A percentile compares a stretch with the other conserved stretches of the same genome.
Conservation (phyloP, 305 asterid species). For the Fraxinus paxiana region DNA sequence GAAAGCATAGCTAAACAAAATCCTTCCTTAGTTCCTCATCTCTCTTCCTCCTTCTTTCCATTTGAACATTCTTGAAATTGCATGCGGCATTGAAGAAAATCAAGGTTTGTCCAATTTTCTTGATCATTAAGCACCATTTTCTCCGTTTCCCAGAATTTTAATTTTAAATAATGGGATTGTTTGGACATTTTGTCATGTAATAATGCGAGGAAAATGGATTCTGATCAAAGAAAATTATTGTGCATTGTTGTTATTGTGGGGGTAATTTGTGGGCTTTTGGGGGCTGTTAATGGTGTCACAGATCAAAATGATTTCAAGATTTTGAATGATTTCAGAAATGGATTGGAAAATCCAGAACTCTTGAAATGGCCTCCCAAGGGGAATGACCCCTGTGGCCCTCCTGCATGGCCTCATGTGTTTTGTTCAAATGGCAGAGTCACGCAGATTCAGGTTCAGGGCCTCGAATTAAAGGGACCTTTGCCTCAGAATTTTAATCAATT, state of each 20-base stretch:
- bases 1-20: not conserved
- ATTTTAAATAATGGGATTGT: conserved; percentile 22
- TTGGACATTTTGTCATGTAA: conserved; percentile 22
- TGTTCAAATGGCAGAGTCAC: conserved; percentile 69
- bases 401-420: conserved; percentile 70
- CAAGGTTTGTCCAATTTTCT: conserved; percentile 29
- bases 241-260: conserved; percentile 25
- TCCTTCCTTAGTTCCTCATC: conserved; percentile 5
- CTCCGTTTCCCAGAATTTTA: not conserved
- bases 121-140: conserved; percentile 17
- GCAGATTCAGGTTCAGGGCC: conserved; percentile 71
- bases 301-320: conserved; percentile 61
- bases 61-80: conserved; percentile 18
- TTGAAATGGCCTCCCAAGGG: conserved; percentile 66
- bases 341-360: conserved; percentile 59
- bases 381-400: conserved; percentile 79
- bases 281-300: conserved; percentile 41
- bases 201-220: conserved; percentile 33
- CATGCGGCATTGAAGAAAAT: conserved; percentile 22
- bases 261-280: conserved; percentile 25
- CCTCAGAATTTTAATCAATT: too few relatives aligned
- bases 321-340: conserved; percentile 52
- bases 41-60: not conserved
- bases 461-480: too few relatives aligned
- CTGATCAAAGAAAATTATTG: conserved; percentile 26